phyloP scores from a whole-genome alignment of 2,329 filamentous ascomycete genomes.

The Lecanicillium sp. region DNA sequence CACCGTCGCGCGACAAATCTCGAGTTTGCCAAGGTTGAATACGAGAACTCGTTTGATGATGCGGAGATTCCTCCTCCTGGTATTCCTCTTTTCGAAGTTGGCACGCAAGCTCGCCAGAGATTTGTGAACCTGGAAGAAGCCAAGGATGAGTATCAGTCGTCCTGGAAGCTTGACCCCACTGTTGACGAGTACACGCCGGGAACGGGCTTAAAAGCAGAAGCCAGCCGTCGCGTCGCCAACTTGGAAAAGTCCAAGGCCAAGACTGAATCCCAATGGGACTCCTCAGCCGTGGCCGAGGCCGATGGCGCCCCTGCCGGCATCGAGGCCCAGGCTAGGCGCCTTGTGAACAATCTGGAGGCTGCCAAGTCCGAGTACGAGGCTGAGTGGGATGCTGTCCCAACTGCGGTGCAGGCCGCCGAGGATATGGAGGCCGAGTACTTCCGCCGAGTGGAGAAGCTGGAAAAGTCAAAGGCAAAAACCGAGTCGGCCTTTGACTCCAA shows the following conservation, averaged over 20 bases:
- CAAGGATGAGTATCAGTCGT: constrained; percentile 7
- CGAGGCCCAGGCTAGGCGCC: no score
- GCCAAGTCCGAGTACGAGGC: constrained; percentile 10
- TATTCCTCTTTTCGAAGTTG: no score
- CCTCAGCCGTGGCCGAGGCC: no score
- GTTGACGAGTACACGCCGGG: no score
- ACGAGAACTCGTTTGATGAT: constrained; percentile 4
- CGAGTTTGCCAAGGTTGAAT: constrained; percentile 6
- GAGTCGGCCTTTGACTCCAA: no score
- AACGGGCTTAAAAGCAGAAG: constrained; percentile 3
- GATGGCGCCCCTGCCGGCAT: no score
- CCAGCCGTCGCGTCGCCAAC: constrained; percentile 4
- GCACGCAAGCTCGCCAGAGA: no score
- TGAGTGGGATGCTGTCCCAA: constrained; percentile 7
- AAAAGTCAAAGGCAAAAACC: no score
- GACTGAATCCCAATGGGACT: no score
- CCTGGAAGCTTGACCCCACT: constrained; percentile 1
- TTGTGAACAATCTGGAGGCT: constrained; percentile 1
- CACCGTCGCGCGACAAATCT: constrained; percentile 1
- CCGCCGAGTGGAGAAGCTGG: no score
- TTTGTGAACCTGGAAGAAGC: constrained; percentile 7
- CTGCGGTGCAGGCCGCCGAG: constrained; percentile 1
- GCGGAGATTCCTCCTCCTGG: not conserved
- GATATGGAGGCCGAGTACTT: no score
- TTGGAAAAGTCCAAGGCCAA: constrained; percentile 2